A percentile compares a stretch with the other conserved stretches of the same genome.
Evolutionary conservation across 345 rosid genomes (phyloP).

Genomic region (Microthlaspi erraticum): DNA sequence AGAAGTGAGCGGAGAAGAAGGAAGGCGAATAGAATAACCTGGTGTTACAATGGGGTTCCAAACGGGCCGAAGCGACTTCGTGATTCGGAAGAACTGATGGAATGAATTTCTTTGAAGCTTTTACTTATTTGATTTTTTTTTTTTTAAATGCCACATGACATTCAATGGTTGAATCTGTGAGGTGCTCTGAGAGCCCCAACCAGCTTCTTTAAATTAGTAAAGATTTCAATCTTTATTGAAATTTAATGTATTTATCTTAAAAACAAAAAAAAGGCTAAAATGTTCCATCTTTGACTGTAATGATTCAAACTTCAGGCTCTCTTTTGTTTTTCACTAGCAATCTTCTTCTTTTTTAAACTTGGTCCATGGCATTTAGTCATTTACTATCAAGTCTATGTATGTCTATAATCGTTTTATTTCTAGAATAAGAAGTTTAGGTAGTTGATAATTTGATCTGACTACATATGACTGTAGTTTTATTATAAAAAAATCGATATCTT

Average conservation of each 20-base stretch:
- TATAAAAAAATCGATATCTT: no score
- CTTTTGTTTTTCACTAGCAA: constrained; percentile 21
- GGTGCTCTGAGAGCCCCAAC: no score
- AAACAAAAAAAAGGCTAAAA: constrained; percentile 8
- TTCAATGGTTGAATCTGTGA: no score
- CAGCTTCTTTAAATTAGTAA: no score
- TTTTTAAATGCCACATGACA: no score
- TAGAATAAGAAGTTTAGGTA: not conserved
- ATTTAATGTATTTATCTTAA: constrained; percentile 12
- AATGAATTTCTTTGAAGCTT: no score
- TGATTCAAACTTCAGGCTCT: constrained; percentile 39
- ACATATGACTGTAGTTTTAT: not conserved
- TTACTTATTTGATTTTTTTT: no score
- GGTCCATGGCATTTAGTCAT: constrained; percentile 23
- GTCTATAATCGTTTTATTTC: not conserved
- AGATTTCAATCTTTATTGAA: constrained; percentile 25
- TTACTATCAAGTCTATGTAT: not conserved
- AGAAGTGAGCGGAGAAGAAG: no score
- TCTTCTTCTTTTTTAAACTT: constrained; percentile 20
- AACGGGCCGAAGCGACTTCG: no score
- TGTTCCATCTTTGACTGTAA: constrained; percentile 37
- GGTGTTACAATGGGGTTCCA: no score
- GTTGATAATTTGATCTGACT: not conserved
- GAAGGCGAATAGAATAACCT: no score
- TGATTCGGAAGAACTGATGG: no score